Base-by-base conservation (phyloP, 106 monocot species). In the Dioscorea alata region DNA sequence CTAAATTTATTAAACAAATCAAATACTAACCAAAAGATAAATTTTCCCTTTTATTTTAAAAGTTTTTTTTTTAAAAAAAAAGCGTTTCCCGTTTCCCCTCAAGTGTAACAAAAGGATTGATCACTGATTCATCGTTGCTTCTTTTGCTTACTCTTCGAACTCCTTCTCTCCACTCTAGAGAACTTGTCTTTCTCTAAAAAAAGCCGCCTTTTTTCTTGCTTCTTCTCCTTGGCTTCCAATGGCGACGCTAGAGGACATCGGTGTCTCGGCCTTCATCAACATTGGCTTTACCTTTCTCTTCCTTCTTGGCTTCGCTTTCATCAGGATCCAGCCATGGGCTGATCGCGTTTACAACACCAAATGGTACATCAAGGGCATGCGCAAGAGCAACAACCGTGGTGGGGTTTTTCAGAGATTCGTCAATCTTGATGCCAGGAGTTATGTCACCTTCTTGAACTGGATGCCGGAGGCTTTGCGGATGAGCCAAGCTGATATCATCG, bases 181-280 rank as follows among this genome's bases (percentile, higher is more conserved):
- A 28, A 28, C 28, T 3, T 3, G 28, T 28, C 28, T 28, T 28
- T 42, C 42, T 42, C 42, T 42, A 42, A 42, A 42, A 42, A 42
- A 0, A 42, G 42, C 42, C 42, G 42, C 42, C 42, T 42, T 42
- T 42, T 42, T 42, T 28, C 42, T 42, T 42, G 42, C 42, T 56
- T 23, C 42, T 56, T 23, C 60, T 60, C 60, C 23, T 13, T 4
- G 22, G 19, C 60, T 34, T 33, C 5, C 64, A 19, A 97, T 97
- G 96, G 91, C 92, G 63, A 82, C 92, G 13, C 42, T 97, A 22
- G 65, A 74, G 54, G 96, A 97, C 75, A 76, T 97, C 18, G 92
- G 75, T 3, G 96, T 92, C 8, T 97, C 96, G 10, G 96, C 84
- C 20, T 77, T 89, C 74, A 92, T 92, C 68, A 97, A 97, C 84